Conservation (phyloP, 1,284 basidiomycete genomes). For the Hemileia vastatrix region DNA sequence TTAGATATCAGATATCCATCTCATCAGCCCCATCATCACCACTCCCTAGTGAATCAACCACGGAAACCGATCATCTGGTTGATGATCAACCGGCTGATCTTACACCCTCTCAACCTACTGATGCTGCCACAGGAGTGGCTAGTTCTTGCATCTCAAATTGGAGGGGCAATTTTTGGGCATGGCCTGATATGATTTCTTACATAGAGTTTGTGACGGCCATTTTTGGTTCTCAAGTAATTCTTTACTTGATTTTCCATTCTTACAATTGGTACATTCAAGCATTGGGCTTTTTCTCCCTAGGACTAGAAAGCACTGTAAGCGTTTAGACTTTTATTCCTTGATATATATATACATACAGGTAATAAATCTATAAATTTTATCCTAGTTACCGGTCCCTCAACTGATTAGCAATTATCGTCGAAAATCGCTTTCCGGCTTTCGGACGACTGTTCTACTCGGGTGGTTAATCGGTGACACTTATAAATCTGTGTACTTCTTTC, state of each 20-base stretch:
- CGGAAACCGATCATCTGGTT: background rate
- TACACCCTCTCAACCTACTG: background rate
- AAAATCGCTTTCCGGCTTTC: conserved; percentile 49
- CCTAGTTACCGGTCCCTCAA: conserved; percentile 49
- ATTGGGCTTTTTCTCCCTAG: conserved; percentile 50
- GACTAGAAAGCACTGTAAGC: conserved; percentile 48
- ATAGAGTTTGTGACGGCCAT: conserved; percentile 48
- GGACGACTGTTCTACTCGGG: conserved; percentile 46
- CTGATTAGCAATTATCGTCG: conserved; percentile 48
- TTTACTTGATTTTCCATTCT: conserved; percentile 35
- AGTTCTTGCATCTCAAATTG: background rate
- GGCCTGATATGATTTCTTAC: conserved; percentile 35
- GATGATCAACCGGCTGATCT: background rate
- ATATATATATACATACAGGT: too few species aligned
- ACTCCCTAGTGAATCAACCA: background rate
- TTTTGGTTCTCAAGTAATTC: conserved; percentile 44
- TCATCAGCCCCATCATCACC: conserved; percentile 5
- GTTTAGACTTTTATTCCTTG: background rate
- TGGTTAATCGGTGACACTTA: conserved; percentile 48
- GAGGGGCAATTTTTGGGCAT: conserved; percentile 31
- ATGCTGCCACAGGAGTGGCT: background rate
- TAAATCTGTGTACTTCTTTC: conserved; percentile 49
- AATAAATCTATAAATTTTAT: background rate
- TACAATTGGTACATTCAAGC: conserved; percentile 35
- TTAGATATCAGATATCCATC: conserved; percentile 41